Conservation (phyloP, 164 flowering plant genomes). For the Cinnamomum chago region DNA sequence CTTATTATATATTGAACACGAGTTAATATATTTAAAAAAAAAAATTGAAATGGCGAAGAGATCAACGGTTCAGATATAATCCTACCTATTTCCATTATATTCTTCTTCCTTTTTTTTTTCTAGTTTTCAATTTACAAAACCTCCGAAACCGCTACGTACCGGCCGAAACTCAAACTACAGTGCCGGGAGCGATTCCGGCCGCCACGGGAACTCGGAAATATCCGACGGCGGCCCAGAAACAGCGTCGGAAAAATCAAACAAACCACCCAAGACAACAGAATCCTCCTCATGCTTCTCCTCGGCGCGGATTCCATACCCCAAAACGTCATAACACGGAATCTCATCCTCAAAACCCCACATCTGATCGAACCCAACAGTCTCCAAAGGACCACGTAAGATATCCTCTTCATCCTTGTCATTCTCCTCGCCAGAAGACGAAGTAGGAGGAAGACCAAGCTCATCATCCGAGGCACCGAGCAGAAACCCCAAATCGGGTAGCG, state of each 20-base stretch:
- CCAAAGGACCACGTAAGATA: slow-evolving; percentile 12
- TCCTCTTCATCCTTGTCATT: not conserved
- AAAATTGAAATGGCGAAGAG: too few species aligned
- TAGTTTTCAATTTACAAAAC: not conserved
- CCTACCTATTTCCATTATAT: not conserved
- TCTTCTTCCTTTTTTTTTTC: not conserved
- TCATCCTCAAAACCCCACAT: slow-evolving; percentile 53
- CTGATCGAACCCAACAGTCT: slow-evolving; percentile 18
- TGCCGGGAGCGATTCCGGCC: slow-evolving; percentile 41
- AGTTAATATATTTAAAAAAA: too few species aligned
- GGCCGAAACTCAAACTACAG: slow-evolving; percentile 9
- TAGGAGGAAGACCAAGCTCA: slow-evolving; percentile 79
- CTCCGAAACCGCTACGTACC: not conserved
- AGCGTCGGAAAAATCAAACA: slow-evolving; percentile 45
- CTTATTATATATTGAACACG: too few species aligned
- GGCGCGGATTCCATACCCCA: slow-evolving; percentile 30
- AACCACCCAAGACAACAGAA: slow-evolving; percentile 39
- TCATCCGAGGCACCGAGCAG: slow-evolving; percentile 79
- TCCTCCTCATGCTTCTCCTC: slow-evolving; percentile 22
- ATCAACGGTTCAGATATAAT: not conserved
- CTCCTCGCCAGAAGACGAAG: slow-evolving; percentile 10
- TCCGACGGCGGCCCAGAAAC: slow-evolving; percentile 32
- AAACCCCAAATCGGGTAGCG: slow-evolving; percentile 51
- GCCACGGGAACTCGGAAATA: slow-evolving; percentile 35
- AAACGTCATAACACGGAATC: slow-evolving; percentile 35